Evolutionary conservation across 140 eudicot species (phyloP).

Genomic region (Oenanthe javanica): DNA sequence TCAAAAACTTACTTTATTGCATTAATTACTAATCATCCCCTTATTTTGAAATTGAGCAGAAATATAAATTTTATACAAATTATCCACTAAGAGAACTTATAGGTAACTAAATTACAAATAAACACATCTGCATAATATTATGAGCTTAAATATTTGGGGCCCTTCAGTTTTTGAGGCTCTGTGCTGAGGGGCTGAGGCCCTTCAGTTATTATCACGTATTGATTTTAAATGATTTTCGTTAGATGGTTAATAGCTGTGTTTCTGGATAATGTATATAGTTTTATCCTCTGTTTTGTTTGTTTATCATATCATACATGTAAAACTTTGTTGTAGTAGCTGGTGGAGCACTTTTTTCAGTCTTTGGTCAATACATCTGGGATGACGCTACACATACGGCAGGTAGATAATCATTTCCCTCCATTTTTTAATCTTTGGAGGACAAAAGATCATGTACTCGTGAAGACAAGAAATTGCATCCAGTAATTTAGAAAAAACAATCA

Average conservation of each 20-base stretch:
- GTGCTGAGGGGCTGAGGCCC: too few relatives aligned
- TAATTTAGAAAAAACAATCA: not conserved
- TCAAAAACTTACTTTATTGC: too few relatives aligned
- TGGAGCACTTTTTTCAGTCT: conserved; percentile 99
- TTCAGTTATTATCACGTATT: not conserved
- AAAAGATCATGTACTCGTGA: not conserved
- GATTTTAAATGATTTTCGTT: not conserved
- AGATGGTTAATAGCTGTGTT: not conserved
- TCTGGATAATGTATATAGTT: not conserved
- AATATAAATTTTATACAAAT: too few relatives aligned
- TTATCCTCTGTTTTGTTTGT: not conserved
- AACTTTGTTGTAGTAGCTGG: conserved; percentile 42
- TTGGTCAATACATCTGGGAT: conserved; percentile 95
- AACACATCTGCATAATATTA: too few relatives aligned
- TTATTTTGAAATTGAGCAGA: too few relatives aligned
- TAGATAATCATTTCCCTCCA: conserved; percentile 15
- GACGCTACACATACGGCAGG: conserved; percentile 99
- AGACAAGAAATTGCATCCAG: not conserved
- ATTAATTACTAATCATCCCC: too few relatives aligned
- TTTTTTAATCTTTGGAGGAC: not conserved
- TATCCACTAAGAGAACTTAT: too few relatives aligned
- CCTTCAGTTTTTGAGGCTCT: too few relatives aligned
- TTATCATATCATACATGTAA: not conserved
- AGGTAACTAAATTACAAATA: too few relatives aligned
- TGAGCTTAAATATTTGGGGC: too few relatives aligned